Conservation (phyloP, 352 stramenopile species). For the Globisporangium viniferum region DNA sequence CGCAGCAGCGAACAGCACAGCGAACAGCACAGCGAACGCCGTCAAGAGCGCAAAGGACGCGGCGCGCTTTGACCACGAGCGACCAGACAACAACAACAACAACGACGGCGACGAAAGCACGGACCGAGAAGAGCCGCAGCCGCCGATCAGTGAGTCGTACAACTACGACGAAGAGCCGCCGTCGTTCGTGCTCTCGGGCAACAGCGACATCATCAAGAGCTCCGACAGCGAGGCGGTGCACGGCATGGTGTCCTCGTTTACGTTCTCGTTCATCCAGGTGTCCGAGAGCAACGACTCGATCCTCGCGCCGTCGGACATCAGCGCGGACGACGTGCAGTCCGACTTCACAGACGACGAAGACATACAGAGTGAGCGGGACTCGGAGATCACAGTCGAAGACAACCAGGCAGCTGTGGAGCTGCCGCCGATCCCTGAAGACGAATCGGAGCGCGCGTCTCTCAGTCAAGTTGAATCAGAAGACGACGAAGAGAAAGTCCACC, state of each 20-base stretch:
- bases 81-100: background rate
- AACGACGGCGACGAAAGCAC: conserved; percentile 13
- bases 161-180: conserved; percentile 37
- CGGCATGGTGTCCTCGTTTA: conserved; percentile 56
- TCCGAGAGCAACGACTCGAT: conserved; percentile 33
- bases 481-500: conserved; percentile 13
- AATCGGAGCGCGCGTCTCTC: conserved; percentile 11
- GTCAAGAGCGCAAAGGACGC: conserved; percentile 2
- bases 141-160: conserved; percentile 21
- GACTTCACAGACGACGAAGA: conserved; percentile 7
- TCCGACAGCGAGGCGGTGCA: conserved; percentile 57
- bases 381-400: conserved; percentile 16
- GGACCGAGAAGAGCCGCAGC: conserved; percentile 11
- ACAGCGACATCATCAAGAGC: conserved; percentile 37
- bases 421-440: conserved; percentile 30
- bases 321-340: conserved; percentile 7
- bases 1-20: too few species aligned
- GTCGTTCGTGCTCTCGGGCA: conserved; percentile 48
- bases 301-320: conserved; percentile 15
- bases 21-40: background rate
- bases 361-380: conserved; percentile 1
- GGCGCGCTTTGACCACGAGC: conserved; percentile 7
- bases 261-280: conserved; percentile 73
- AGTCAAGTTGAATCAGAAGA: conserved; percentile 10
- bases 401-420: conserved; percentile 25